phyloP scores from a whole-genome alignment of 176 grass and related monocot species.

The Chloris gayana region DNA sequence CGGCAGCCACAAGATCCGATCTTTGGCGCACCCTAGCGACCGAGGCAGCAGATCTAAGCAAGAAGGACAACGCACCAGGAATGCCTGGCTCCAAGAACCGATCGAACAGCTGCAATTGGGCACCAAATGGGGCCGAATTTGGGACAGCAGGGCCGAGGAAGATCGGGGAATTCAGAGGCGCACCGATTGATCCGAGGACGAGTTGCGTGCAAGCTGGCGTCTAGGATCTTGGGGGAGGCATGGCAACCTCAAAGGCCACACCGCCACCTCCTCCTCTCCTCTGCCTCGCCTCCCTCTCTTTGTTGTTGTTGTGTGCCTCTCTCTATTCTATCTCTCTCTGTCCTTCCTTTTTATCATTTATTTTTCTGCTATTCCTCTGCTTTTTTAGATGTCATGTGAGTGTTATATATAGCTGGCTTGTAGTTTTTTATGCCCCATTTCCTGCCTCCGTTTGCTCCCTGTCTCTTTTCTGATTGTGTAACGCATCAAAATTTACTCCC shows the following conservation, averaged over 20 bases:
- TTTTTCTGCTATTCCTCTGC: constrained; percentile 41
- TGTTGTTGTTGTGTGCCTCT: constrained; percentile 47
- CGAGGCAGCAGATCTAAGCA: constrained; percentile 46
- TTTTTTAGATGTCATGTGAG: constrained; percentile 35
- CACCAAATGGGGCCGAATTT: constrained; percentile 42
- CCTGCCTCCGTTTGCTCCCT: background rate
- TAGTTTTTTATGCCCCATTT: constrained; percentile 23
- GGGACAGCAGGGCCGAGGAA: background rate
- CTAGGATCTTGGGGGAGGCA: constrained; percentile 73
- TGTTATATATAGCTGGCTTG: constrained; percentile 44
- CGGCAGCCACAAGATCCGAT: constrained; percentile 23
- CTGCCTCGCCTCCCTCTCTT: constrained; percentile 7
- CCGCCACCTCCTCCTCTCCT: constrained; percentile 35
- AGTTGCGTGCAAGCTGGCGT: constrained; percentile 29
- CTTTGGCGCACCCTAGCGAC: constrained; percentile 8
- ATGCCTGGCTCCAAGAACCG: constrained; percentile 38
- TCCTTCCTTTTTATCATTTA: constrained; percentile 50
- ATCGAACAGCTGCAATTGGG: constrained; percentile 44
- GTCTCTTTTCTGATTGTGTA: background rate
- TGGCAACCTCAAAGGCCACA: constrained; percentile 51
- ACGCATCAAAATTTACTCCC: constrained; percentile 7
- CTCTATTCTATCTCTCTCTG: constrained; percentile 49
- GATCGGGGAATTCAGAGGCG: constrained; percentile 35
- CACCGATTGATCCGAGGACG: constrained; percentile 58
- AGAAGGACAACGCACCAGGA: constrained; percentile 35